Percentiles rank a stretch among this genome's conserved stretches.
These are phyloP conservation scores for Apiotrichum mycotoxinovorans DNA, from an alignment of 1,284 basidiomycete species.

Conservation along the genomic window DNA sequence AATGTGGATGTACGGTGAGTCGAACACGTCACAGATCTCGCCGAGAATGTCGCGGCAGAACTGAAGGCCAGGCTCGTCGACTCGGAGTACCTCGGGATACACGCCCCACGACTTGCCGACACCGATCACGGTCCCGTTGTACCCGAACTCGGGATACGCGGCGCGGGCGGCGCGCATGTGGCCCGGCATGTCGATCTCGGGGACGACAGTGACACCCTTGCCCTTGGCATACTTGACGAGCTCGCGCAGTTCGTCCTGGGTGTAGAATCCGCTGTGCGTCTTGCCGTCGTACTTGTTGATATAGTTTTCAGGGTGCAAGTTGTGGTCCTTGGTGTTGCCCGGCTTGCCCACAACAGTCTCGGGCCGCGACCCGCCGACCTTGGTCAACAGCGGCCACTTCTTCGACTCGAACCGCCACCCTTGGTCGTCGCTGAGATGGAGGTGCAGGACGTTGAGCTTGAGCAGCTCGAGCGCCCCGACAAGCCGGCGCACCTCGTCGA, in stretches of 20 bases:
- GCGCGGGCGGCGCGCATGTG: constrained; percentile 24
- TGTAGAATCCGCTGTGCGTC: constrained; percentile 21
- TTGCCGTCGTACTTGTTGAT: constrained; percentile 16
- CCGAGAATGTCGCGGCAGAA: constrained; percentile 20
- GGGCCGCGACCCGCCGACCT: constrained; percentile 3
- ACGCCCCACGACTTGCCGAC: constrained; percentile 18
- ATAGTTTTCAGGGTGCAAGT: constrained; percentile 21
- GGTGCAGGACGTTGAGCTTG: constrained; percentile 21
- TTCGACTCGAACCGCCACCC: constrained; percentile 24
- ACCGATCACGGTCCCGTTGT: constrained; percentile 5
- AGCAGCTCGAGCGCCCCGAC: constrained; percentile 16
- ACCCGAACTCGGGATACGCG: constrained; percentile 23
- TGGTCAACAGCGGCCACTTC: constrained; percentile 21
- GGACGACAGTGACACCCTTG: constrained; percentile 17
- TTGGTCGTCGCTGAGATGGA: constrained; percentile 23
- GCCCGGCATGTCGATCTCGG: constrained; percentile 25
- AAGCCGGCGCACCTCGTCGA: constrained; percentile 10
- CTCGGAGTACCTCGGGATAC: constrained; percentile 20
- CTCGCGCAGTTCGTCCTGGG: constrained; percentile 16
- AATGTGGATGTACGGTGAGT: constrained; percentile 18
- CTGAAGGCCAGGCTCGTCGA: constrained; percentile 13
- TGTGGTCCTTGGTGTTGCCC: constrained; percentile 3
- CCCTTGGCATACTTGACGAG: constrained; percentile 12
- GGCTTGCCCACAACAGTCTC: constrained; percentile 17
- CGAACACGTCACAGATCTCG: constrained; percentile 19